Base-by-base conservation (phyloP, 2,329 filamentous ascomycete genomes). In the Penicillium sp. region DNA sequence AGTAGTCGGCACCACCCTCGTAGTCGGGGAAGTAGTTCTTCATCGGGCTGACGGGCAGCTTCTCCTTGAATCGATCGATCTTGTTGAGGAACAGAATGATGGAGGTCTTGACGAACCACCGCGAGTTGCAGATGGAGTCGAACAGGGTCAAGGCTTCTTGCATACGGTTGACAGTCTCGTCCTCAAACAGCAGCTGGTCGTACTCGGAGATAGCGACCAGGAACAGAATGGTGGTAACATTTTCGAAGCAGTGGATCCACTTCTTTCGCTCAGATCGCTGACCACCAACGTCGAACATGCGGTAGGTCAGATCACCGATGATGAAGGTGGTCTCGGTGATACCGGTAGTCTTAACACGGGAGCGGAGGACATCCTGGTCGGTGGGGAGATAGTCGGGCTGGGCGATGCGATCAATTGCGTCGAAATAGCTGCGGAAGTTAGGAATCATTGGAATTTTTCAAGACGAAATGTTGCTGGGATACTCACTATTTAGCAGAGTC, bases 221-320 rank as follows among this genome's bases (percentile, higher is more conserved):
- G 87, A 97, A 97, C 34, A 97, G 88, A 66, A 97, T 96, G 9
- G 92, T 96, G 8, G 92, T 96, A 69, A 97, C 92, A 68, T 97
- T 96, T 81, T 97, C 92, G 77, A 97, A 97, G 80, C 92, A 96
- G 81, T 97, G 92, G 67, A 97, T 97, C 92, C 92, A 97, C 86
- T 97, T 97, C 89, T 97, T 97, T 73, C 92, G 88, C 79, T 97
- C 92, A 6, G 91, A 96, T 74, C 92, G 86, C 78, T 96, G 92
- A 62, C 92, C 93, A 83, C 92, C 92, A 42, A 97, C 92, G 70
- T 97, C 92, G 77, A 96, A 96, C 92, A 97, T 96, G 64, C 92
- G 87, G 81, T 96, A 97, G 54, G 92, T 96, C 62, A 97, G 81
- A 69, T 96, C 90, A 63, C 91, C 92, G 63, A 96, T 96, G 73